phyloP scores from a whole-genome alignment of 2,329 filamentous ascomycete species.

The Penicillium concentricum region DNA sequence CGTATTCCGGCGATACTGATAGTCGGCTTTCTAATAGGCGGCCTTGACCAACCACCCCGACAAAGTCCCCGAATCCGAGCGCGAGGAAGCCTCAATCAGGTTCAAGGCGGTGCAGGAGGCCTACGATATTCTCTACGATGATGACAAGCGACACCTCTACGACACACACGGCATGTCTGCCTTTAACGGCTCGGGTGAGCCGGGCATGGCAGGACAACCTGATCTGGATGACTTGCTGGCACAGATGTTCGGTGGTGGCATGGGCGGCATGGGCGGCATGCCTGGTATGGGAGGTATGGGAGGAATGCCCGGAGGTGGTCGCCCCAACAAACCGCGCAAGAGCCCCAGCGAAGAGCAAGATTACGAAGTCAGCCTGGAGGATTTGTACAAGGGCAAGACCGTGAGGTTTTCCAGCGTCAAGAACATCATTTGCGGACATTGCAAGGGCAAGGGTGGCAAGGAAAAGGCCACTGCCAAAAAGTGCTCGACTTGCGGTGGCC shows the following conservation, averaged over 20 bases:
- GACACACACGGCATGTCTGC: conserved; percentile 94
- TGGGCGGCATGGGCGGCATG: conserved; percentile 63
- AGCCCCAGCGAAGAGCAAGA: conserved; percentile 84
- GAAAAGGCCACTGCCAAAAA: conserved; percentile 81
- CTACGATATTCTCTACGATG: conserved; percentile 96
- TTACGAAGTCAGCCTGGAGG: conserved; percentile 88
- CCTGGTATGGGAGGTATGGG: conserved; percentile 39
- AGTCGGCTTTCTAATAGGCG: conserved; percentile 54
- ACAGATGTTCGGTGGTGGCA: conserved; percentile 74
- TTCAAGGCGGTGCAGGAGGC: conserved; percentile 94
- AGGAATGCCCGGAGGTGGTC: conserved; percentile 32
- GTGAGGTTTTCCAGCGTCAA: conserved; percentile 96
- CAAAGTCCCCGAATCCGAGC: conserved; percentile 84
- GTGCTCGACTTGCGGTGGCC: conserved; percentile 81
- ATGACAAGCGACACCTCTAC: conserved; percentile 88
- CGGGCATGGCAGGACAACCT: conserved; percentile 58
- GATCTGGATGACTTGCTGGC: conserved; percentile 91
- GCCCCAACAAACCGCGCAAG: conserved; percentile 52
- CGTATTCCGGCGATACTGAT: conserved; percentile 6
- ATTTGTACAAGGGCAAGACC: conserved; percentile 97
- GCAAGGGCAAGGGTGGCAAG: conserved; percentile 87
- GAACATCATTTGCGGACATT: conserved; percentile 82
- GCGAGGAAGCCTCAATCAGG: conserved; percentile 79
- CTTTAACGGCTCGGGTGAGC: conserved; percentile 74
- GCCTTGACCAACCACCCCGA: conserved; percentile 89